Conservation (phyloP, 2,329 filamentous ascomycete genomes). For the Trichoderma hamatum region DNA sequence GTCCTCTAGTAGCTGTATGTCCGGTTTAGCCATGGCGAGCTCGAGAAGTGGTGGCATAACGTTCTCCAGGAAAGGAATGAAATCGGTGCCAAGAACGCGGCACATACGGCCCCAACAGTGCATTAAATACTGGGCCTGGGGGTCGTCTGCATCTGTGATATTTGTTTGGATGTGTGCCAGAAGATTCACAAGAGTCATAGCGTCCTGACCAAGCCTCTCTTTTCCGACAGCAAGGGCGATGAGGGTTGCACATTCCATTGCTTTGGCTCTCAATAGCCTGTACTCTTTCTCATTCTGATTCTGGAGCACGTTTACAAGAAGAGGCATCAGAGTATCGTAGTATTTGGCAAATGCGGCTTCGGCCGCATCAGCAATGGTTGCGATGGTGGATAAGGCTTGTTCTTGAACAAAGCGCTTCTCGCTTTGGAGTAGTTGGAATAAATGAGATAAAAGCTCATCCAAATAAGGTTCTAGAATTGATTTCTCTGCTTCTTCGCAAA, state of each 20-base stretch:
- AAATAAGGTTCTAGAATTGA: constrained; percentile 89
- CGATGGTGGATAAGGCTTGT: constrained; percentile 95
- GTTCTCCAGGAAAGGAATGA: constrained; percentile 86
- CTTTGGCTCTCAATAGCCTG: constrained; percentile 87
- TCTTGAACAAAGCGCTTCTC: constrained; percentile 97
- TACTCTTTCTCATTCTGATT: constrained; percentile 94
- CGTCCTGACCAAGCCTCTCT: constrained; percentile 85
- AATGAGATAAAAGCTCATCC: constrained; percentile 79
- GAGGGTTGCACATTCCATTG: constrained; percentile 97
- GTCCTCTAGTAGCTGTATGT: constrained; percentile 93
- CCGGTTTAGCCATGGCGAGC: constrained; percentile 90
- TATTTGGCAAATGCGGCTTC: constrained; percentile 94
- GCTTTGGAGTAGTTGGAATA: constrained; percentile 86
- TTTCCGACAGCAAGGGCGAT: constrained; percentile 95
- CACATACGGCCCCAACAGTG: constrained; percentile 99
- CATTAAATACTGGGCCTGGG: constrained; percentile 93
- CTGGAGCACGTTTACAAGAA: constrained; percentile 85
- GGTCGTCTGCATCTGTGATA: constrained; percentile 90
- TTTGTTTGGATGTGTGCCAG: constrained; percentile 83
- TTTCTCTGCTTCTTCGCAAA: constrained; percentile 98
- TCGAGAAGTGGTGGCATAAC: constrained; percentile 95
- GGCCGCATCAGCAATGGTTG: constrained; percentile 97
- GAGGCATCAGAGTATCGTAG: constrained; percentile 93
- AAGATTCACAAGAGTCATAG: constrained; percentile 82
- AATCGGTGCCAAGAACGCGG: constrained; percentile 85